A percentile compares a stretch with the other conserved stretches of the same genome.
These are phyloP conservation scores for Coemansia sp. DNA, from an alignment of 371 early-diverging fungal genomes.

Conservation along the genomic window DNA sequence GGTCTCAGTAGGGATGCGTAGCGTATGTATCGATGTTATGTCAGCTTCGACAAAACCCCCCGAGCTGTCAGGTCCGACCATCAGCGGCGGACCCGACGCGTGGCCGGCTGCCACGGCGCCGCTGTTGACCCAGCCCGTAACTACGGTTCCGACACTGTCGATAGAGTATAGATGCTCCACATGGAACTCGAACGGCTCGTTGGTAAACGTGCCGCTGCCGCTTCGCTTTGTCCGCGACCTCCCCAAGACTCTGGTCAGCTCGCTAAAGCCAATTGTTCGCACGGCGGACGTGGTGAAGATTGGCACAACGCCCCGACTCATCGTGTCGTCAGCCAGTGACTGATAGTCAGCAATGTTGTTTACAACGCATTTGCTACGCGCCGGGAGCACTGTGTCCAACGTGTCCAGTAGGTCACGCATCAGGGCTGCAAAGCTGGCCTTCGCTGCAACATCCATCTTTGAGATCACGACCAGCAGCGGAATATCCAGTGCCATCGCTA, in stretches of 20 bases:
- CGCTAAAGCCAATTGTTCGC: conserved; percentile 29
- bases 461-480: conserved; percentile 48
- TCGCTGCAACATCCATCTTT: conserved; percentile 49
- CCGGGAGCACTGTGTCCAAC: conserved; percentile 28
- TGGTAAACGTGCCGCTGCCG: neutral
- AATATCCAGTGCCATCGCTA: conserved; percentile 34
- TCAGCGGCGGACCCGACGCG: conserved; percentile 8
- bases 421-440: conserved; percentile 26
- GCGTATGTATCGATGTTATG: conserved; percentile 44
- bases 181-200: conserved; percentile 37
- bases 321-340: conserved; percentile 41
- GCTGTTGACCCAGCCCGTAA: conserved; percentile 44
- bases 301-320: conserved; percentile 39
- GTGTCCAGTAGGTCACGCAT: conserved; percentile 39
- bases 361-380: conserved; percentile 42
- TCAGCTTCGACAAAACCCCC: conserved; percentile 32
- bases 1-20: conserved; percentile 41
- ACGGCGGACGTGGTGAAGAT: conserved; percentile 49
- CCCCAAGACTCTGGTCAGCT: conserved; percentile 30
- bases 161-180: conserved; percentile 37
- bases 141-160: conserved; percentile 40
- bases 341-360: conserved; percentile 7
- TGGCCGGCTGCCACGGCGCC: conserved; percentile 15
- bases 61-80: conserved; percentile 29
- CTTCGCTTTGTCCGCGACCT: neutral